Conservation (phyloP, 306 rosid genomes). For the Adenanthera pavonina region DNA sequence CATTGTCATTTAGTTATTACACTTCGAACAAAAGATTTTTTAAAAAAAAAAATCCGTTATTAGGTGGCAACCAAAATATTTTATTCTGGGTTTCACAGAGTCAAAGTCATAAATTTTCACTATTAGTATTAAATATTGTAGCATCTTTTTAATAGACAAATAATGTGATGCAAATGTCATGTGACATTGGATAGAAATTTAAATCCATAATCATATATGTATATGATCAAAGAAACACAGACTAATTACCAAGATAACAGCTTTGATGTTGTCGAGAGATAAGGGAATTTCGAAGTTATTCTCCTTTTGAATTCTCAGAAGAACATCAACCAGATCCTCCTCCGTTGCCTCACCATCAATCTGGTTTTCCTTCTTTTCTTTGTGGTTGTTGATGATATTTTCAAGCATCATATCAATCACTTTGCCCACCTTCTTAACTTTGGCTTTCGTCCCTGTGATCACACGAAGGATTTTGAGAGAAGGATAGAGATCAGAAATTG, state of each 20-base stretch:
- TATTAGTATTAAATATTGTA: background rate
- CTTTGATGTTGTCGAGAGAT: constrained; percentile 24
- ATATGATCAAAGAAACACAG: too few relatives aligned
- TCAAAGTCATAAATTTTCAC: too few relatives aligned
- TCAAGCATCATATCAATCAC: constrained; percentile 13
- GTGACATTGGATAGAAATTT: background rate
- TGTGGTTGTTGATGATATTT: constrained; percentile 29
- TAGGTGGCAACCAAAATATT: too few relatives aligned
- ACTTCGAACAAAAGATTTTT: too few relatives aligned
- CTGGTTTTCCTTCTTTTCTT: background rate
- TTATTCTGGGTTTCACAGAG: too few relatives aligned
- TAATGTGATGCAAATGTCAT: too few relatives aligned
- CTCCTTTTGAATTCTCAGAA: background rate
- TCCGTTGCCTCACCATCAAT: background rate
- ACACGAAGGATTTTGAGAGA: background rate
- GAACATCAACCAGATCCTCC: constrained; percentile 25
- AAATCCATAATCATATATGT: background rate
- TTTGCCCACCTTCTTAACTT: background rate
- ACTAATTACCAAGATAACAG: constrained; percentile 20
- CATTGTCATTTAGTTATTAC: too few relatives aligned
- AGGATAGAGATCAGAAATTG: background rate
- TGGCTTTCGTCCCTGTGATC: constrained; percentile 18
- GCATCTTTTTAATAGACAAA: too few relatives aligned
- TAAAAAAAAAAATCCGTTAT: too few relatives aligned
- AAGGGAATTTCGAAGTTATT: background rate